Conservation (phyloP, 2,329 filamentous ascomycete species). For the Fusarium sp. region DNA sequence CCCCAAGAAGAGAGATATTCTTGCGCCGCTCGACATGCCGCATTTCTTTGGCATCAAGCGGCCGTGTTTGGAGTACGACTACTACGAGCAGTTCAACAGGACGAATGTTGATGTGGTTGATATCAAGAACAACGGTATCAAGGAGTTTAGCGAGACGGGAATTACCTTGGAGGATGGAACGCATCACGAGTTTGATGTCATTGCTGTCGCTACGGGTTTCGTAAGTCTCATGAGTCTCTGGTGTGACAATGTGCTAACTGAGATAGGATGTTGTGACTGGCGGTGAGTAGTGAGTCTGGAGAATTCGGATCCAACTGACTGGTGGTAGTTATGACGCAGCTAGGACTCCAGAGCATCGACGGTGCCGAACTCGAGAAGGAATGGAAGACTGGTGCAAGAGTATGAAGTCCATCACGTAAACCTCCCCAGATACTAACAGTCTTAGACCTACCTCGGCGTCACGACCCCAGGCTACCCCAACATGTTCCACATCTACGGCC, state of each 20-base stretch:
- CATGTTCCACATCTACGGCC: constrained; percentile 67
- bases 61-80: constrained; percentile 58
- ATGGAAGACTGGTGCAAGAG: constrained; percentile 56
- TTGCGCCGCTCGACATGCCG: constrained; percentile 65
- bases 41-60: constrained; percentile 69
- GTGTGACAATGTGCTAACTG: constrained; percentile 5
- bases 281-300: constrained; percentile 38
- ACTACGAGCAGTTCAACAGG: constrained; percentile 64
- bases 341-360: constrained; percentile 59
- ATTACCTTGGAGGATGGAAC: constrained; percentile 57
- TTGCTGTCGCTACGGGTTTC: constrained; percentile 62
- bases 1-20: constrained; percentile 61
- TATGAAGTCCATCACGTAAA: neutral
- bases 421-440: neutral
- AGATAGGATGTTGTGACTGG: constrained; percentile 54
- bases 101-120: constrained; percentile 59
- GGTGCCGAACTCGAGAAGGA: constrained; percentile 56
- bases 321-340: constrained; percentile 57
- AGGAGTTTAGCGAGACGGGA: constrained; percentile 58
- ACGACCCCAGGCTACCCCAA: constrained; percentile 62
- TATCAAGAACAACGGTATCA: constrained; percentile 57
- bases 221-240: constrained; percentile 48
- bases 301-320: neutral
- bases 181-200: constrained; percentile 59
- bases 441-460: constrained; percentile 59